Evolutionary conservation across 192 early-diverging fungal species (phyloP).

Genomic region (Allomyces macrogynus): DNA sequence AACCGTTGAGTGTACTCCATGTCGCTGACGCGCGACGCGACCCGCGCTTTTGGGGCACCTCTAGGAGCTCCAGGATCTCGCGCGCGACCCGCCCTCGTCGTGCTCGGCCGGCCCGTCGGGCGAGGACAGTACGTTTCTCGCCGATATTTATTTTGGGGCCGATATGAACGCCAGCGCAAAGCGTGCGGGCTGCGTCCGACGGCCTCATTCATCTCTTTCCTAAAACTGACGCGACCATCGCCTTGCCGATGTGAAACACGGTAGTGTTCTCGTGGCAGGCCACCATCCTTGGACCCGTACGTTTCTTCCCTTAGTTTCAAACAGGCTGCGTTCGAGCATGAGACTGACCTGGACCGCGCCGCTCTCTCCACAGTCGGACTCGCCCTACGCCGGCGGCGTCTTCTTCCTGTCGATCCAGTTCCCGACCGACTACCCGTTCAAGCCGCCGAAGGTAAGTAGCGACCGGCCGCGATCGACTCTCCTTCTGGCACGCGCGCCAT

Average conservation of each 20-base stretch:
- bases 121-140: constrained; percentile 34
- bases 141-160: not conserved
- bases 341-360: constrained; percentile 2
- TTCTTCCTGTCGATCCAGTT: constrained; percentile 97
- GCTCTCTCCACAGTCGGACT: constrained; percentile 41
- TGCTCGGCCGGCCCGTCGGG: constrained; percentile 91
- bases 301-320: constrained; percentile 10
- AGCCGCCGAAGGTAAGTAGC: constrained; percentile 80
- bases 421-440: constrained; percentile 95
- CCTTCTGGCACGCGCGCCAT: not conserved
- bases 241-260: too few species aligned
- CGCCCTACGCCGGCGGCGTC: constrained; percentile 82
- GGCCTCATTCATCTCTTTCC: constrained; percentile 1
- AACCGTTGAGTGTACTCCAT: not conserved
- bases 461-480: not conserved
- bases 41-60: constrained; percentile 5
- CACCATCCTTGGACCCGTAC: constrained; percentile 91
- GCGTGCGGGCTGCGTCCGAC: too few species aligned
- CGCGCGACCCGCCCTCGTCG: constrained; percentile 88
- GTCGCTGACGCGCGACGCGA: not conserved
- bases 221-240: constrained; percentile 8
- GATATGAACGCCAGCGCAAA: too few species aligned
- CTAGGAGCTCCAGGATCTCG: constrained; percentile 85
- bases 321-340: constrained; percentile 1
- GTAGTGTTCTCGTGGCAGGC: constrained; percentile 83